These are phyloP conservation scores for Phytopythium sindhum DNA, from an alignment of 352 stramenopile genomes.

Conservation along the genomic window DNA sequence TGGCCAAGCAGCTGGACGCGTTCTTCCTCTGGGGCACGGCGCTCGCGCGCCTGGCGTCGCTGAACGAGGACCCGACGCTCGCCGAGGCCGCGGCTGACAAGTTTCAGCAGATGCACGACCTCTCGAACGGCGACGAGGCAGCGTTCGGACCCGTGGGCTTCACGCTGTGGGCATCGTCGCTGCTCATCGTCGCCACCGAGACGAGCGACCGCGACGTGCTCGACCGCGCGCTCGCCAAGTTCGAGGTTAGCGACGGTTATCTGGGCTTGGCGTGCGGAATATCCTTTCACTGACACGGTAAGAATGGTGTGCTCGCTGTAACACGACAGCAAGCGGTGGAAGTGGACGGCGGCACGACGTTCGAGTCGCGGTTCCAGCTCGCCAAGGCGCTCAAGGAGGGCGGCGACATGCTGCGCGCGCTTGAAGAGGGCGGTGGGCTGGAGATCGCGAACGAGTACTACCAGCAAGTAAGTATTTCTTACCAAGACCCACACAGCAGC, in stretches of 20 bases:
- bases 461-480: slow-evolving; percentile 15
- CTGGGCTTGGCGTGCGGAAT: background rate
- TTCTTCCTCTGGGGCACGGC: slow-evolving; percentile 82
- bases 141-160: slow-evolving; percentile 75
- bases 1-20: slow-evolving; percentile 59
- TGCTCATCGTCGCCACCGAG: slow-evolving; percentile 77
- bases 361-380: slow-evolving; percentile 79
- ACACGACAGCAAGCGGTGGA: slow-evolving; percentile 48
- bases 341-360: slow-evolving; percentile 79
- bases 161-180: slow-evolving; percentile 72
- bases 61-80: slow-evolving; percentile 75
- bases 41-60: slow-evolving; percentile 60
- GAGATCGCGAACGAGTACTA: slow-evolving; percentile 16
- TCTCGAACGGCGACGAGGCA: slow-evolving; percentile 44
- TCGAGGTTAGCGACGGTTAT: slow-evolving; percentile 25
- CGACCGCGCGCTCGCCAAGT: slow-evolving; percentile 57
- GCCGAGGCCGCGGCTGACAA: slow-evolving; percentile 75
- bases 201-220: slow-evolving; percentile 52
- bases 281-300: background rate
- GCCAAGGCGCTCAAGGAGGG: slow-evolving; percentile 72
- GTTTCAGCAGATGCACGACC: slow-evolving; percentile 70
- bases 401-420: slow-evolving; percentile 62
- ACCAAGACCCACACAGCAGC: background rate
- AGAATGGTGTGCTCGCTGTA: background rate
- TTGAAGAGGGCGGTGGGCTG: slow-evolving; percentile 21